Conservation (phyloP, 2,329 filamentous ascomycete species). For the Neodidymelliopsis sp. region DNA sequence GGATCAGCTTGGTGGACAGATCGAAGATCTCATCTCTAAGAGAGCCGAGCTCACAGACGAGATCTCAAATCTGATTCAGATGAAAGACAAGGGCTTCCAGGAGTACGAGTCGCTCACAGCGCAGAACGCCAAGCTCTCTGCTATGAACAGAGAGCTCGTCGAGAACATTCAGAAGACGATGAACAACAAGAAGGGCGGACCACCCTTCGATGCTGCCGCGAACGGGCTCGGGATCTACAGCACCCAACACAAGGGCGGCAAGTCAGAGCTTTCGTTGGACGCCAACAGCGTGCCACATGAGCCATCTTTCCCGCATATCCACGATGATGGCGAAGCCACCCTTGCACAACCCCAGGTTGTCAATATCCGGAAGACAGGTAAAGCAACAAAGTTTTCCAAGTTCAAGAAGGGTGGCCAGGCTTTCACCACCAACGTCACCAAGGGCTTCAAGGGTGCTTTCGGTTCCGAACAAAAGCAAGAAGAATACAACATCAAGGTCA, state of each 20-base stretch:
- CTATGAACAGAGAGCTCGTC: slow-evolving; percentile 94
- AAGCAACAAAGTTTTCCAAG: slow-evolving; percentile 96
- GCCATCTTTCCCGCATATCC: slow-evolving; percentile 52
- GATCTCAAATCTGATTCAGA: slow-evolving; percentile 79
- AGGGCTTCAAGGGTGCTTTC: slow-evolving; percentile 92
- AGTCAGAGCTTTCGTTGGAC: slow-evolving; percentile 51
- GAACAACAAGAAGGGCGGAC: slow-evolving; percentile 67
- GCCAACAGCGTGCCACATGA: slow-evolving; percentile 49
- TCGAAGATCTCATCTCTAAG: slow-evolving; percentile 90
- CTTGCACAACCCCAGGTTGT: slow-evolving; percentile 86
- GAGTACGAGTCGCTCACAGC: slow-evolving; percentile 95
- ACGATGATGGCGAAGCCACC: slow-evolving; percentile 68
- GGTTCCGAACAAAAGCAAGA: slow-evolving; percentile 65
- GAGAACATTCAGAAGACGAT: slow-evolving; percentile 94
- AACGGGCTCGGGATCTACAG: slow-evolving; percentile 71
- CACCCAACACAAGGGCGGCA: slow-evolving; percentile 45
- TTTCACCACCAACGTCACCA: slow-evolving; percentile 91
- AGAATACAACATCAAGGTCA: slow-evolving; percentile 59
- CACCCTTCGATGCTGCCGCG: slow-evolving; percentile 55
- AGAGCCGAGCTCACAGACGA: slow-evolving; percentile 85
- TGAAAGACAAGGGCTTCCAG: slow-evolving; percentile 90
- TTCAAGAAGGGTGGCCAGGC: slow-evolving; percentile 98
- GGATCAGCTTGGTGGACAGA: slow-evolving; percentile 75
- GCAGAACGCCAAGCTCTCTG: slow-evolving; percentile 92
- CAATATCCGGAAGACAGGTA: slow-evolving; percentile 85